Base-by-base conservation (phyloP, 441 rosid species). In the Pelargonium fulgidum region DNA sequence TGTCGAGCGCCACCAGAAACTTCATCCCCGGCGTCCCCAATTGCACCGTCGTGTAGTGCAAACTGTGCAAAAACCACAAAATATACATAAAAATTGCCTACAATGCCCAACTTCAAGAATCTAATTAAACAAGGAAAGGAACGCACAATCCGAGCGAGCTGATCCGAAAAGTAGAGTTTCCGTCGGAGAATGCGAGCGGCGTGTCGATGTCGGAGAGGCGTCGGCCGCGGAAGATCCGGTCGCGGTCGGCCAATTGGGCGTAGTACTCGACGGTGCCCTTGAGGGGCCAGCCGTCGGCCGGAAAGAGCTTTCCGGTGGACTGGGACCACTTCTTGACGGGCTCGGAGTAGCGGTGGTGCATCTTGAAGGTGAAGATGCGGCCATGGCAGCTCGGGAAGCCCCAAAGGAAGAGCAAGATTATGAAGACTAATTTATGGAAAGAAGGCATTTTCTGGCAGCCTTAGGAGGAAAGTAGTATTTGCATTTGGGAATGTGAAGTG, bases 1-100 rank as follows among this genome's bases (percentile, higher is more conserved):
- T 85, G 71, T 88, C 98, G 17, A 87, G 89, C 3, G 97, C 97
- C 87, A 86, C 95, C 89, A 88, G 81, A 72, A 93, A 91, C 81
- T 88, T 89, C 84, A 84, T 69, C 62, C 93, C 93, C 7, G 91
- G 98, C 39, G 90, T 86, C 67, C 97, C 96, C 77, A 91, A 72
- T 78, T 87, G 83, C 76, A 91, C 91, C 69, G 91, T 91, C 65
- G 93, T 84, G 78, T 89, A 91, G 81, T 91, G 97, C 81, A 93
- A 83, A 75, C 96, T 93, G 72, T 4, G 54, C 4, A 36, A 62
- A 19, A 69, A 16, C n/a, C 20, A 2, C 39, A 29, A 29, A 64
- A 69, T 50, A 47, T 61, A 45, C 41, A 65, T 47, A 45, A 26
- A 65, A 65, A 13, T 7, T 50, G 67, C 19, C 52, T 52, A 26